Base-by-base conservation (phyloP, 305 asterid genomes). In the Solanum hybrid region DNA sequence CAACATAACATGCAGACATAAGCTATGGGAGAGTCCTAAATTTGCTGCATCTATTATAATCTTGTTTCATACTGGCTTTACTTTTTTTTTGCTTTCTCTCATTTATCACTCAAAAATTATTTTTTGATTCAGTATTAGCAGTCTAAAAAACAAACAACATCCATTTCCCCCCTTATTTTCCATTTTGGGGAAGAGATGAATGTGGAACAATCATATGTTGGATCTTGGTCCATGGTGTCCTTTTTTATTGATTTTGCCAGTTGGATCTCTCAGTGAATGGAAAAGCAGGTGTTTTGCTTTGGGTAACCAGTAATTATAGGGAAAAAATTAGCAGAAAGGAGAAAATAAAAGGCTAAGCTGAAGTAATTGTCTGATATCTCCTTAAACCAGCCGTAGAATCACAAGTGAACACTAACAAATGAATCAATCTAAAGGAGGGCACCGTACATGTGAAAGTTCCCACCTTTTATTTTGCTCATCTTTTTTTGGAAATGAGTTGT, bases 151-250 rank as follows among this genome's bases (percentile, higher is more conserved):
- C 86, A 80, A 22, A 80, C 2, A 39, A 39, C 24, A 81, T 81
- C 4, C 14, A 24, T n/a, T 6, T 11, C 2, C 24, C 67, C 86
- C 86, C 85, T 81, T 81, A 26, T 39, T 39, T 81, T 81, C 51
- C n/a, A 81, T 81, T 39, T 24, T 18, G 35, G 86, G n/a, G 85
- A 81, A n/a, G 67, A 13, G 86, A 39, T 37, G 67, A 81, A 24
- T 39, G 86, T 39, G 35, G 57, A 79, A 79, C 64, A 39, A 81
- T 40, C 67, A 81, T 81, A 24, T 80, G 64, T 80, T 39, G 67
- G 86, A 80, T 81, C 67, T 79, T 79, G 85, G 85, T 79, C 85
- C 85, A 22, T 79, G 85, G 85, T 36, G 85, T 79, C 86, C 34
- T 81, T 81, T 67, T 81, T 39, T 39, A 24, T 37, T 39, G n/a